Conservation (phyloP, 768 basidiomycete genomes). For the Podaxis carcinomalis region DNA sequence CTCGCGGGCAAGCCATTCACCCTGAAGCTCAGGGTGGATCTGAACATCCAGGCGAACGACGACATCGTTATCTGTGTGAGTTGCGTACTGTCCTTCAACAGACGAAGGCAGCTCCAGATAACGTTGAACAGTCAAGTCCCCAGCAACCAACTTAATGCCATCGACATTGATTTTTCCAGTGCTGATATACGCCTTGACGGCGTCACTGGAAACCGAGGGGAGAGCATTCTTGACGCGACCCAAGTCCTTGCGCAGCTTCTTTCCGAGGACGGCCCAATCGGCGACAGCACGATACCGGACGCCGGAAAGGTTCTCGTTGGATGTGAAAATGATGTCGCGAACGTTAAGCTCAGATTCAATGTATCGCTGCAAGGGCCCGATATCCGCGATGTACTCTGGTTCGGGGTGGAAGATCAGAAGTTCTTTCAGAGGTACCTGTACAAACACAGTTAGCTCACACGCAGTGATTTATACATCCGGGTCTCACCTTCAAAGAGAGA, state of each 20-base stretch:
- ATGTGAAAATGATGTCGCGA: constrained; percentile 83
- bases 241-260: constrained; percentile 90
- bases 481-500: constrained; percentile 81
- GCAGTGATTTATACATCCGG: not conserved
- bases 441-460: constrained; percentile 1
- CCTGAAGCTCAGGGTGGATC: constrained; percentile 79
- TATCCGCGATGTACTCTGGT: constrained; percentile 77
- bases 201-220: constrained; percentile 75
- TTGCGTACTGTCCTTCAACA: constrained; percentile 63
- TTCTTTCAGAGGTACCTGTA: constrained; percentile 86
- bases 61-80: constrained; percentile 91
- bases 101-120: constrained; percentile 77
- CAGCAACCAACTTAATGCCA: constrained; percentile 83
- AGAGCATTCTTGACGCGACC: constrained; percentile 85
- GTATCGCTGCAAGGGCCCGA: constrained; percentile 80
- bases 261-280: constrained; percentile 93
- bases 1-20: constrained; percentile 87
- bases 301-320: constrained; percentile 81
- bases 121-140: constrained; percentile 89
- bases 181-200: constrained; percentile 70
- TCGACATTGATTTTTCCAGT: constrained; percentile 80
- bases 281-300: constrained; percentile 89
- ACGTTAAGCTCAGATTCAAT: constrained; percentile 95
- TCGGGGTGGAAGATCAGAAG: constrained; percentile 92
- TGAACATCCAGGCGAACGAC: constrained; percentile 90